Evolutionary conservation across 768 basidiomycete genomes (phyloP).

Genomic region (Cystobasidiopsis lactophilus): DNA sequence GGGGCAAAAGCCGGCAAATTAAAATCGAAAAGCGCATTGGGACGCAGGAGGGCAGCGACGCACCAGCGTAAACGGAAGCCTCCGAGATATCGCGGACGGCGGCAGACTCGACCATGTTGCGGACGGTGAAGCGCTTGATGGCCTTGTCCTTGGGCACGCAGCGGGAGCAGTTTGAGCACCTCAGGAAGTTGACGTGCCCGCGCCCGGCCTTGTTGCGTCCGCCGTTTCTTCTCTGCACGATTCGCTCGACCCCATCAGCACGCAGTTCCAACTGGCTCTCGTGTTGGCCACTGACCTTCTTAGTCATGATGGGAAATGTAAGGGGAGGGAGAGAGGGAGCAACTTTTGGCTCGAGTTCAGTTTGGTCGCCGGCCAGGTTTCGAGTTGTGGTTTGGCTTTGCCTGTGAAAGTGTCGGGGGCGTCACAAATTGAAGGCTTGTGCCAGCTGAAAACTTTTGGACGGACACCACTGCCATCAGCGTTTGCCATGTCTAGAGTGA

Average conservation of each 20-base stretch:
- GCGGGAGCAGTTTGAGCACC: constrained; percentile 98
- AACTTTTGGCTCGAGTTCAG: too few species aligned
- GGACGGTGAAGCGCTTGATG: constrained; percentile 57
- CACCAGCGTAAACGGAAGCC: constrained; percentile 76
- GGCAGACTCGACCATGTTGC: constrained; percentile 97
- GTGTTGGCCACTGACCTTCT: too few species aligned
- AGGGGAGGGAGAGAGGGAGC: too few species aligned
- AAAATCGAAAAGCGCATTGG: neutral
- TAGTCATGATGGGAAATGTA: too few species aligned
- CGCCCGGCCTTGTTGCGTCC: constrained; percentile 99
- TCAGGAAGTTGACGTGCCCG: constrained; percentile 79
- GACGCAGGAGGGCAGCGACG: constrained; percentile 20
- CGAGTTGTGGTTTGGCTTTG: too few species aligned
- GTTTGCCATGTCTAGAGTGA: too few species aligned
- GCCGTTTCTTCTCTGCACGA: constrained; percentile 96
- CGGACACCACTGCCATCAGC: too few species aligned
- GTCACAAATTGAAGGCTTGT: too few species aligned
- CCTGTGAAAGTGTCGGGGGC: too few species aligned
- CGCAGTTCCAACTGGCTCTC: too few species aligned
- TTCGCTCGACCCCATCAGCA: constrained; percentile 58
- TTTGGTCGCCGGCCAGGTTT: too few species aligned
- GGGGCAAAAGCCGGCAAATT: neutral
- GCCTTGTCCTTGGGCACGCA: constrained; percentile 42
- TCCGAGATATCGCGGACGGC: constrained; percentile 94
- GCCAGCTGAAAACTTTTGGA: too few species aligned